Evolutionary conservation across 768 basidiomycete species (phyloP).

Genomic region (Leccinum variicolor): DNA sequence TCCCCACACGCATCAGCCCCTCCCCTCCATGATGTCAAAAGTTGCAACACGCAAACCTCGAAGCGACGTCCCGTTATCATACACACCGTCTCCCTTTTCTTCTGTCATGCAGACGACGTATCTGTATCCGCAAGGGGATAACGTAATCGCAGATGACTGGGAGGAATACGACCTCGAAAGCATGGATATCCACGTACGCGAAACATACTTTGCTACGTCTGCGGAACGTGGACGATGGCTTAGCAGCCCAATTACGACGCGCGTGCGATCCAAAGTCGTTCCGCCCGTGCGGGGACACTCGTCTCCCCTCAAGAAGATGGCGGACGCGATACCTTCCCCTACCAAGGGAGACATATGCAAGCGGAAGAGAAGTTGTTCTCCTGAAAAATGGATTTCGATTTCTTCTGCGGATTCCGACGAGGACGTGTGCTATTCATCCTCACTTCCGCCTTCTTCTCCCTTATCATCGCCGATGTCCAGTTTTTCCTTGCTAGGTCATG

Average conservation of each 20-base stretch:
- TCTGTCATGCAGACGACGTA: neutral
- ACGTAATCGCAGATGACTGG: slow-evolving; percentile 17
- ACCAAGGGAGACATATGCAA: neutral
- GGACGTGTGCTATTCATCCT: slow-evolving; percentile 18
- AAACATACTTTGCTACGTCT: slow-evolving; percentile 53
- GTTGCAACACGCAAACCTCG: slow-evolving; percentile 2
- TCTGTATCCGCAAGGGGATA: slow-evolving; percentile 11
- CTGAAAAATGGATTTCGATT: neutral
- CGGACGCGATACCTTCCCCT: slow-evolving; percentile 2
- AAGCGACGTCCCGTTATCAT: neutral
- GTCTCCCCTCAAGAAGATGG: slow-evolving; percentile 18
- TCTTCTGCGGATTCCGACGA: slow-evolving; percentile 14
- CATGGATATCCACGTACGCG: slow-evolving; percentile 36
- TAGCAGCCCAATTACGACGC: slow-evolving; percentile 43
- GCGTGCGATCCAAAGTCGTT: slow-evolving; percentile 11
- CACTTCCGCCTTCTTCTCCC: slow-evolving; percentile 42
- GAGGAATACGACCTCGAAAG: slow-evolving; percentile 32
- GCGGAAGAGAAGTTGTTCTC: neutral
- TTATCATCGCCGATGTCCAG: slow-evolving; percentile 41
- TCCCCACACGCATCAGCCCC: slow-evolving; percentile 1
- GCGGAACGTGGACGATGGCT: slow-evolving; percentile 60
- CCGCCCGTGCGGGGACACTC: slow-evolving; percentile 20
- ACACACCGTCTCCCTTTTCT: slow-evolving; percentile 2
- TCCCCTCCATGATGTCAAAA: slow-evolving; percentile 22
- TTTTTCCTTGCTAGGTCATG: slow-evolving; percentile 33